Evolutionary conservation across 129 eudicot species (phyloP), one percentile per base, ranked within the genome.

Genomic region (Solidago caesia): DNA sequence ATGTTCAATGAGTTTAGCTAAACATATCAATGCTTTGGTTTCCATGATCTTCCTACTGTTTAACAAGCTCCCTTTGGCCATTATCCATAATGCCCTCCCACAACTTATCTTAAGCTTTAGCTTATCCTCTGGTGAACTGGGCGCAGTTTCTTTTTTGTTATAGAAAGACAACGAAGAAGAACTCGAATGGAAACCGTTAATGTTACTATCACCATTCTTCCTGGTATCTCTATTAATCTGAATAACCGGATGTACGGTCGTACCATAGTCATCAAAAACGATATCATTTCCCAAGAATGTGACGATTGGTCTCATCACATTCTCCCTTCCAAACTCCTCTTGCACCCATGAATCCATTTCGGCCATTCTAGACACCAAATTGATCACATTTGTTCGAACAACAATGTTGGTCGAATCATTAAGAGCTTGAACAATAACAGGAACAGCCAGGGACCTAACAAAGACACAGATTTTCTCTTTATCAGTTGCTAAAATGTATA

Each of bases 311-410:
- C 88, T 77, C 9, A 81, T 75, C 29, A 86, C 90, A 77, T 86
- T 91, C 67, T 81, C 92, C 63, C 84, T 86, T 66, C 92, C 96
- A 39, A 91, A 88, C n/a, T 86, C 92, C 70, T 91, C 96, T 70
- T 81, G 85, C 16, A 82, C 90, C 1, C 44, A 55, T 1, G 59
- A 46, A 66, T 79, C 89, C 64, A 80, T 44, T 71, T 85, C 92
- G 6, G 89, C 81, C 92, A 91, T 83, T 60, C 76, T 83, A 0
- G 92, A 71, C 64, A 91, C 90, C 75, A 91, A 78, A 73, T 85
- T 69, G 9, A 79, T 88, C 79, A 91, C 72, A 27, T 68, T 69
- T 52, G 81, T 70, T 73, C 85, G 86, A 66, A 87, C 96, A 46
- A 65, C 70, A 76, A 80, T 58, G 6, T 82, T 66, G 1, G 85